phyloP scores from a whole-genome alignment of 345 rosid genomes.

The Arabis hirsuta region DNA sequence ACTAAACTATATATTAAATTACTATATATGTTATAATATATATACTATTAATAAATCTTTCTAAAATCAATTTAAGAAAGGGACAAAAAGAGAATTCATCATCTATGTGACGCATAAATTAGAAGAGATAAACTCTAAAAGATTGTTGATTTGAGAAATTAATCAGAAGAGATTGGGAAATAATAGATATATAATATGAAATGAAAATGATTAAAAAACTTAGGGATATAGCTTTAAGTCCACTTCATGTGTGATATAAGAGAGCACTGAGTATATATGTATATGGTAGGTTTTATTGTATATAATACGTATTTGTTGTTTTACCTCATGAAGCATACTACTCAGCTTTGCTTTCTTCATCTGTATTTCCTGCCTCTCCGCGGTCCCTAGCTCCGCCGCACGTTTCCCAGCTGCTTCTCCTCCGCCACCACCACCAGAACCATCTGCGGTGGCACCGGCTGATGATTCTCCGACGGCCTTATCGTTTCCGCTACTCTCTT shows the following conservation, averaged over 20 bases:
- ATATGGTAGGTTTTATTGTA: conserved; percentile 2
- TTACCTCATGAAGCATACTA: conserved; percentile 93
- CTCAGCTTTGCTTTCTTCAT: conserved; percentile 94
- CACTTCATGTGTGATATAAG: conserved; percentile 42
- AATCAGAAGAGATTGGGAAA: conserved; percentile 1
- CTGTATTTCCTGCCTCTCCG: conserved; percentile 97
- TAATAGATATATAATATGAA: conserved; percentile 36
- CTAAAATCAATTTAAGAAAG: conserved; percentile 13
- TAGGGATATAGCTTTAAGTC: conserved; percentile 20
- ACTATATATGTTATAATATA: not conserved
- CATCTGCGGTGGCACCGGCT: conserved; percentile 49
- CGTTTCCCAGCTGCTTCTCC: conserved; percentile 60
- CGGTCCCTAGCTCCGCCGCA: conserved; percentile 64
- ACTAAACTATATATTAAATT: too few species aligned
- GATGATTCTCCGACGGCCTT: conserved; percentile 64
- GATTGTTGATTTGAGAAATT: conserved; percentile 26
- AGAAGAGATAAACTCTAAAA: conserved; percentile 10
- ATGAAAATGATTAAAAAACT: conserved; percentile 35
- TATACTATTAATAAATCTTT: conserved; percentile 1
- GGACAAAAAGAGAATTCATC: conserved; percentile 14
- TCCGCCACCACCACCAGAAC: conserved; percentile 44
- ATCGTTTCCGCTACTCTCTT: conserved; percentile 46
- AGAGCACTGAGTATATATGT: conserved; percentile 34
- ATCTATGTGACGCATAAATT: conserved; percentile 11
- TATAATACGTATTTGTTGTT: conserved; percentile 36